Evolutionary conservation across 495 filamentous ascomycete species (phyloP).

Genomic region (Rhypophila decipiens): DNA sequence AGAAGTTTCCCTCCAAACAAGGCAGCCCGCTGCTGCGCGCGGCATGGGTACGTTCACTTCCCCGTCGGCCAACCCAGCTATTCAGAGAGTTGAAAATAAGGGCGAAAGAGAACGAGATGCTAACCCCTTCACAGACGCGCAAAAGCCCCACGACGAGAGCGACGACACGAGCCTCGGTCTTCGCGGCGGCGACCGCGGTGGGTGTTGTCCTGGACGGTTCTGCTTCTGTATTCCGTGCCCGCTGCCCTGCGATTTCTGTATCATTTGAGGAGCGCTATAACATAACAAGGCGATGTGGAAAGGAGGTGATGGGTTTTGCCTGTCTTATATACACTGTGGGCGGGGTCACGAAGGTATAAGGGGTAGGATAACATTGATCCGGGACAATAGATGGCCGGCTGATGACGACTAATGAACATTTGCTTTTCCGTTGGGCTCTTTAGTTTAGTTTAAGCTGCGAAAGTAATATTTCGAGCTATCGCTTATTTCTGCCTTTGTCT

Average conservation of each 20-base stretch:
- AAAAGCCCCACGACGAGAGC: slow-evolving; percentile 29
- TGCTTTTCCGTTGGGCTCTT: no score
- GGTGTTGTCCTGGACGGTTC: slow-evolving; percentile 34
- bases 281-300: no score
- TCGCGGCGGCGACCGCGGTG: slow-evolving; percentile 32
- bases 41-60: slow-evolving; percentile 26
- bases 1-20: slow-evolving; percentile 18
- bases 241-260: slow-evolving; percentile 36
- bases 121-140: slow-evolving; percentile 23
- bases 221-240: slow-evolving; percentile 42
- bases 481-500: no score
- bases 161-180: slow-evolving; percentile 27
- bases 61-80: no score
- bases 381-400: no score
- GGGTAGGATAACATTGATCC: no score
- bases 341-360: neutral
- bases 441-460: no score
- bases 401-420: no score
- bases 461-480: no score
- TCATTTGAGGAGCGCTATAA: no score
- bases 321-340: neutral
- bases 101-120: neutral
- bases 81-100: no score
- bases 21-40: slow-evolving; percentile 24
- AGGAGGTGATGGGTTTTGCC: neutral